Base-by-base conservation (phyloP, 495 filamentous ascomycete genomes). In the Lophium mytilinum region DNA sequence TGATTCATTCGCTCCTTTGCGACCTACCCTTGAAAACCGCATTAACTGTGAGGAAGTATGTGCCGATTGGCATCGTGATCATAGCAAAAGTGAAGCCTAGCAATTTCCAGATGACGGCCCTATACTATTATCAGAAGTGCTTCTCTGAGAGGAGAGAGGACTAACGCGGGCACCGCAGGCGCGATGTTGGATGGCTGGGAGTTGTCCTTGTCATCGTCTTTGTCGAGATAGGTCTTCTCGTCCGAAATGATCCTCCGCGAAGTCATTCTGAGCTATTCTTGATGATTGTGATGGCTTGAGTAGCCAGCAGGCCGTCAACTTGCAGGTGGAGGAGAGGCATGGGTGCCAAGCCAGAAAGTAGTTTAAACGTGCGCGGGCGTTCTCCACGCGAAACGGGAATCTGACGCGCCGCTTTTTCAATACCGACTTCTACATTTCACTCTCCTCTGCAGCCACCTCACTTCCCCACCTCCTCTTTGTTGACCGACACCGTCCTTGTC, bases 31-130 rank as follows among this genome's bases (percentile, higher is more conserved):
- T 74, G 70, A 95, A 96, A 9, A 96, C 68, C 0, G 72, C 80
- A 63, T 89, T 80, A 17, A 93, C 72, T 0, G 87, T 87, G 40
- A 90, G 49, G 69, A 90, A 98, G 72, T 97, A 98, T 45, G 84
- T 85, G 30, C 85, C 85, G 57, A 98, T 84, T 30, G 93, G 93
- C 35, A 83, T 73, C 4, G 82, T 77, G 42, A 96, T 78, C 93
- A 98, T 97, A 61, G 89, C 93, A 12, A 88, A 76, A 7, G 91
- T 93, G 72, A 96, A 96, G 52, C 80, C 83, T 8, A 96, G 76
- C 8, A 99, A 80, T 72, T 96, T 97, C 56, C 83, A 73, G 52
- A 99, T 94, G 50, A 96, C 89, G 66, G 84, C 74, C 37, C 93
- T 98, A 57, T 45, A 41, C 7, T 15, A 43, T 21, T 33, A 56